Evolutionary conservation across 2,329 filamentous ascomycete species (phyloP), one percentile per base, ranked within the genome.

Genomic region (Rhynchosporium graminicola): DNA sequence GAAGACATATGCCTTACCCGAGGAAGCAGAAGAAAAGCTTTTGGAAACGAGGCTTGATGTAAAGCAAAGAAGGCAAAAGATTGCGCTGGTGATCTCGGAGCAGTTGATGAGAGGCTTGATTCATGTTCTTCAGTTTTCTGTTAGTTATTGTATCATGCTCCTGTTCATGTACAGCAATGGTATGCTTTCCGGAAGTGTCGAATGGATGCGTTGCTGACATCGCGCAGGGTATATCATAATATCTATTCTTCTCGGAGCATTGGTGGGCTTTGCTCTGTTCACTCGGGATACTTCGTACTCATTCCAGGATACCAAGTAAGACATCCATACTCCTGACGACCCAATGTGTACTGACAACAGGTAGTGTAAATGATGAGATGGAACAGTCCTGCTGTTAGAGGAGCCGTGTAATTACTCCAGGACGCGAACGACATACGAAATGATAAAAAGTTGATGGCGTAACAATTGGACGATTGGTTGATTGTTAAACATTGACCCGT

Each of bases 81-180:
- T n/a, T 2, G 8, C 56, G n/a, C 47, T 60, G 15, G 59, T 67
- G 3, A 42, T 62, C 7, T 13, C 68, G 9, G 65, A 69, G 55
- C 69, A 68, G 45, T 36, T 50, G 1, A 42, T 58, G 33, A 66
- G 68, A 31, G 67, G 68, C 0, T 20, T 47, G 2, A 51, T 70
- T 15, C 66, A 71, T 61, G 59, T 52, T 31, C 29, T 65, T 31
- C 70, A 71, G 43, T 69, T 72, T 60, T 61, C 56, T 38, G 36
- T 60, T 43, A 62, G 60, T 31, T 63, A 63, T 48, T 59, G 59
- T 28, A 52, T 63, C 26, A 65, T 65, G 63, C 42, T 63, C 31
- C 47, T 70, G 46, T 69, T 69, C 52, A 69, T 70, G 67, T 69
- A 67, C 64, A 67, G 60, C 45, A 70, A 70, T 62, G 69, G 68